Evolutionary conservation across 2,329 filamentous ascomycete genomes (phyloP).

Genomic region (Thelonectria blattea): DNA sequence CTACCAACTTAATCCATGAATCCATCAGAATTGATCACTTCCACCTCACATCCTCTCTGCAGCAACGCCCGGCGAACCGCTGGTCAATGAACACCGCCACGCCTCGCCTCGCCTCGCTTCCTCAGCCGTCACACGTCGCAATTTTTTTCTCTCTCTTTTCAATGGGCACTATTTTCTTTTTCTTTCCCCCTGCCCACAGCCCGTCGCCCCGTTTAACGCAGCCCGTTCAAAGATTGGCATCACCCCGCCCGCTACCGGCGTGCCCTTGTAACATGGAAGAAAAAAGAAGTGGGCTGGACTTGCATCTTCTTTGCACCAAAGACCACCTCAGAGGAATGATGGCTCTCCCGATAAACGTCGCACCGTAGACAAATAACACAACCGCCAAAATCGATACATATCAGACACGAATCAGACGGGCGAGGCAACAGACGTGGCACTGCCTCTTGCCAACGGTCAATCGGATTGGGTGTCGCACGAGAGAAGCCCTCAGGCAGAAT

Average conservation of each 20-base stretch:
- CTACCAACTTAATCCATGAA: too few species aligned
- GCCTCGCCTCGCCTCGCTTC: background rate
- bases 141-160: background rate
- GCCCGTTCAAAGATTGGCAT: background rate
- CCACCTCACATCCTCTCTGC: background rate
- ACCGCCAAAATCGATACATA: too few species aligned
- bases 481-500: too few species aligned
- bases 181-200: background rate
- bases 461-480: background rate
- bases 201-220: background rate
- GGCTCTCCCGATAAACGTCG: too few species aligned
- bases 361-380: too few species aligned
- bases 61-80: background rate
- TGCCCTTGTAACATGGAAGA: background rate
- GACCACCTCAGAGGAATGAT: too few species aligned
- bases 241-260: background rate
- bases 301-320: too few species aligned
- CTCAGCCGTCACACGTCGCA: background rate
- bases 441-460: background rate
- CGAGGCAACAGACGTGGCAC: too few species aligned
- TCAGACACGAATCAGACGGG: too few species aligned
- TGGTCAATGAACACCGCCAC: background rate
- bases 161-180: too few species aligned
- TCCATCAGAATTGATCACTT: too few species aligned
- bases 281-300: slow-evolving; percentile 1